phyloP scores from a whole-genome alignment of 306 rosid genomes.

The Argentina anserina region DNA sequence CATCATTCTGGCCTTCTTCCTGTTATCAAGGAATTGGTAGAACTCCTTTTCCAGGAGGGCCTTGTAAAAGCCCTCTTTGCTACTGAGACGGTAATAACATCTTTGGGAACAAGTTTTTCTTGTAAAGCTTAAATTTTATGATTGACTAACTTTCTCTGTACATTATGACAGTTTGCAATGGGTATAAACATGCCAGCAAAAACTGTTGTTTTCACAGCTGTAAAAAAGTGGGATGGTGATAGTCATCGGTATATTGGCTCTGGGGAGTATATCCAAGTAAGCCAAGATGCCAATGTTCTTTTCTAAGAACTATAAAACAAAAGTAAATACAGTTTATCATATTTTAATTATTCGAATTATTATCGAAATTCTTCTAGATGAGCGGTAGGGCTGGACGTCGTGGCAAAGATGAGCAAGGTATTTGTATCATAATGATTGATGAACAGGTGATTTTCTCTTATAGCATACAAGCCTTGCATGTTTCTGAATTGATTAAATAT shows the following conservation, averaged over 20 bases:
- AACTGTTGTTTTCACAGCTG: slow-evolving; percentile 94
- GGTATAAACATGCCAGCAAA: slow-evolving; percentile 99
- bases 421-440: slow-evolving; percentile 93
- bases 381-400: slow-evolving; percentile 99
- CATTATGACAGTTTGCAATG: slow-evolving; percentile 86
- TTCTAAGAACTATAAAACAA: background rate
- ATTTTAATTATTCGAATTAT: background rate
- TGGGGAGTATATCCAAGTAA: slow-evolving; percentile 98
- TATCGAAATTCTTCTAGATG: slow-evolving; percentile 45
- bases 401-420: slow-evolving; percentile 97
- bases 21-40: slow-evolving; percentile 92
- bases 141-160: slow-evolving; percentile 13
- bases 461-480: background rate
- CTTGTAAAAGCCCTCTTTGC: slow-evolving; percentile 98
- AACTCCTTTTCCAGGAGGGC: slow-evolving; percentile 97
- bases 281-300: slow-evolving; percentile 23
- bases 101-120: slow-evolving; percentile 11
- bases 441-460: slow-evolving; percentile 59
- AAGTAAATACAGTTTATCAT: background rate
- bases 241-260: slow-evolving; percentile 94
- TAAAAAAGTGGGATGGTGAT: slow-evolving; percentile 99
- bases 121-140: slow-evolving; percentile 9
- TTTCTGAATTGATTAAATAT: slow-evolving; percentile 1
- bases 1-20: slow-evolving; percentile 99
- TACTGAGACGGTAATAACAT: slow-evolving; percentile 79